Percentiles rank a stretch among this genome's conserved stretches.
These are phyloP conservation scores for Ustulina deusta DNA, from an alignment of 2,329 filamentous ascomycete species.

Conservation along the genomic window DNA sequence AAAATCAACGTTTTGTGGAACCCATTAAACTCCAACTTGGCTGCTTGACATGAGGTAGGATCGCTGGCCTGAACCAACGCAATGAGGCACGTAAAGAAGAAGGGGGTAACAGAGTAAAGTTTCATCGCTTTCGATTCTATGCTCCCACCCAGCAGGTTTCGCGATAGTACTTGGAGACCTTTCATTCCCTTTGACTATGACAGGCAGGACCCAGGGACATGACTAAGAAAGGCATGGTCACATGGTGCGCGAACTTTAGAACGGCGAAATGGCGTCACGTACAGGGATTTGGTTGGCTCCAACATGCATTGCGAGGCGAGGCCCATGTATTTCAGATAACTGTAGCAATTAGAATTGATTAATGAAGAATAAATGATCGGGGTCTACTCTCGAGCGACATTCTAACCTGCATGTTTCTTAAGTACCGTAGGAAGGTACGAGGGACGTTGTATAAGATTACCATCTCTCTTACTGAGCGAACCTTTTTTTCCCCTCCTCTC, in stretches of 20 bases:
- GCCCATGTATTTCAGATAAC: slow-evolving; percentile 33
- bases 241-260: slow-evolving; percentile 31
- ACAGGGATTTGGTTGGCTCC: slow-evolving; percentile 25
- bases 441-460: too few species aligned
- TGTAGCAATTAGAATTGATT: slow-evolving; percentile 44
- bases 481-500: too few species aligned
- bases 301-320: slow-evolving; percentile 21
- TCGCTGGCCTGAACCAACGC: not conserved
- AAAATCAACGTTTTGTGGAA: slow-evolving; percentile 20
- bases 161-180: slow-evolving; percentile 4
- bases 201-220: slow-evolving; percentile 7
- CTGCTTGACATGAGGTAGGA: not conserved
- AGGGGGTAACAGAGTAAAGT: not conserved
- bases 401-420: not conserved
- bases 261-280: slow-evolving; percentile 34
- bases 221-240: slow-evolving; percentile 11
- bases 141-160: not conserved
- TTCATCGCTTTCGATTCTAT: not conserved
- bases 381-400: not conserved
- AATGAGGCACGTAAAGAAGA: not conserved
- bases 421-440: not conserved
- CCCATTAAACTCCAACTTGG: not conserved
- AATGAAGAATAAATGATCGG: slow-evolving; percentile 36
- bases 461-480: not conserved
- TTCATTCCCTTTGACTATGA: slow-evolving; percentile 12